These are phyloP conservation scores for Cordyceps cateniannulata DNA, from an alignment of 2,329 filamentous ascomycete genomes.

Conservation along the genomic window DNA sequence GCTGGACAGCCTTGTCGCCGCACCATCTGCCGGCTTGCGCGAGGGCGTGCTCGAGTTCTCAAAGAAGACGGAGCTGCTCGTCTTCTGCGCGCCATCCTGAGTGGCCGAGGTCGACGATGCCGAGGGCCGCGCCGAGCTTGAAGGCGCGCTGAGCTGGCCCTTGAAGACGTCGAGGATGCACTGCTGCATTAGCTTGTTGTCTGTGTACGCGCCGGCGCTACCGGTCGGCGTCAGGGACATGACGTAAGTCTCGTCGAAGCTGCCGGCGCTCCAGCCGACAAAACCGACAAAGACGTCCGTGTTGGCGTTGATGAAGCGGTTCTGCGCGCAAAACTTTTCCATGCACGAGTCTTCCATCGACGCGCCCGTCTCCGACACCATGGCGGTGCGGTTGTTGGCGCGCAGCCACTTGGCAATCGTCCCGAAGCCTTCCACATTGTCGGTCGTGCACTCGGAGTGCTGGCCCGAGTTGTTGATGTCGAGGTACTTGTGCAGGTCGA, in stretches of 20 bases:
- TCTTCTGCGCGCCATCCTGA: neutral
- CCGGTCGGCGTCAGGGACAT: conserved; percentile 35
- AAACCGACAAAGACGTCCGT: conserved; percentile 41
- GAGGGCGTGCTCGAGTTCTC: conserved; percentile 1
- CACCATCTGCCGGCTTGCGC: neutral
- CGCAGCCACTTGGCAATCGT: conserved; percentile 37
- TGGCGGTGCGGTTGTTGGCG: conserved; percentile 38
- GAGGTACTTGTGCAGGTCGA: conserved; percentile 57
- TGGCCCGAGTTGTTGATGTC: conserved; percentile 52
- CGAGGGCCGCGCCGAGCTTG: neutral
- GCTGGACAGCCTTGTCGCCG: neutral
- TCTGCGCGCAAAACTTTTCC: conserved; percentile 39
- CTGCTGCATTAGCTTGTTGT: conserved; percentile 36
- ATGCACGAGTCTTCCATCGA: conserved; percentile 37
- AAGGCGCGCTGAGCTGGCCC: conserved; percentile 13
- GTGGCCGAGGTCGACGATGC: conserved; percentile 1
- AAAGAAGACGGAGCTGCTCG: conserved; percentile 1
- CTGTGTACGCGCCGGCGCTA: conserved; percentile 21
- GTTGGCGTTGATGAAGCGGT: conserved; percentile 38
- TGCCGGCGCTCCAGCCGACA: conserved; percentile 40
- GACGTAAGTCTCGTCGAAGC: conserved; percentile 35
- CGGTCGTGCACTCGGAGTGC: conserved; percentile 42
- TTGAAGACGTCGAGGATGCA: conserved; percentile 35
- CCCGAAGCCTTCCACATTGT: conserved; percentile 44
- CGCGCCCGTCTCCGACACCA: conserved; percentile 49